Conservation (phyloP, 1,284 basidiomycete genomes). For the Schizophyllum amplum region DNA sequence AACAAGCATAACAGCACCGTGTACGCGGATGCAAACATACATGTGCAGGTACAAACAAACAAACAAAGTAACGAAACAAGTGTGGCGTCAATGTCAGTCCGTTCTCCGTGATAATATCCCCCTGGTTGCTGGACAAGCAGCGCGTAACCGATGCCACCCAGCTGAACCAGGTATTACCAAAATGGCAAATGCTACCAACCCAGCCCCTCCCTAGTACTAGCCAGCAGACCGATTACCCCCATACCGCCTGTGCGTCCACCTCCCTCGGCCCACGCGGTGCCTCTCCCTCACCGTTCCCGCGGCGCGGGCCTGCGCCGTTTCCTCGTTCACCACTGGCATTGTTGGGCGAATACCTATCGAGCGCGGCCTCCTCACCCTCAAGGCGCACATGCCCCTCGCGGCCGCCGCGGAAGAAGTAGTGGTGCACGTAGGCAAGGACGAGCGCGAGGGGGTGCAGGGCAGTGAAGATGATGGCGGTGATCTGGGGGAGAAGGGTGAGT, state of each 20-base stretch:
- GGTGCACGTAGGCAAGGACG: conserved; percentile 29
- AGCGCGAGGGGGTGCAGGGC: conserved; percentile 50
- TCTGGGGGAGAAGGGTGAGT: conserved; percentile 30
- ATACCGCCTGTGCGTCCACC: conserved; percentile 22
- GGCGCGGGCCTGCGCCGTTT: conserved; percentile 2
- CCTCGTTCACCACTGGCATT: conserved; percentile 12
- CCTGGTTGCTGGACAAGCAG: too few relatives aligned
- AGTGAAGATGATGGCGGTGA: conserved; percentile 51
- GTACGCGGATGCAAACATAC: too few relatives aligned
- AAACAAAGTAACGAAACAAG: too few relatives aligned
- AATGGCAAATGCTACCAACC: too few relatives aligned
- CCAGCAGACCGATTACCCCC: too few relatives aligned
- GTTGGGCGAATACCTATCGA: conserved; percentile 34
- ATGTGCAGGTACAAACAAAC: too few relatives aligned
- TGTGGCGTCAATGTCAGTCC: too few relatives aligned
- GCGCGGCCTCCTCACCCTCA: conserved; percentile 25
- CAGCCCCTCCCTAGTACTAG: too few relatives aligned
- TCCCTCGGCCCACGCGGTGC: conserved; percentile 23
- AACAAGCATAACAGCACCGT: too few relatives aligned
- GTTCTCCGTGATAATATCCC: too few relatives aligned
- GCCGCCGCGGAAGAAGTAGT: conserved; percentile 20
- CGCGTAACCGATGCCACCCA: too few relatives aligned
- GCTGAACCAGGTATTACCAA: too few relatives aligned
- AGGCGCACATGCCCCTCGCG: conserved; percentile 6
- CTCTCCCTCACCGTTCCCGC: conserved; percentile 4